Evolutionary conservation across 2,329 filamentous ascomycete species (phyloP), one percentile per base, ranked within the genome.

Genomic region (Pseudogymnoascus sp.): DNA sequence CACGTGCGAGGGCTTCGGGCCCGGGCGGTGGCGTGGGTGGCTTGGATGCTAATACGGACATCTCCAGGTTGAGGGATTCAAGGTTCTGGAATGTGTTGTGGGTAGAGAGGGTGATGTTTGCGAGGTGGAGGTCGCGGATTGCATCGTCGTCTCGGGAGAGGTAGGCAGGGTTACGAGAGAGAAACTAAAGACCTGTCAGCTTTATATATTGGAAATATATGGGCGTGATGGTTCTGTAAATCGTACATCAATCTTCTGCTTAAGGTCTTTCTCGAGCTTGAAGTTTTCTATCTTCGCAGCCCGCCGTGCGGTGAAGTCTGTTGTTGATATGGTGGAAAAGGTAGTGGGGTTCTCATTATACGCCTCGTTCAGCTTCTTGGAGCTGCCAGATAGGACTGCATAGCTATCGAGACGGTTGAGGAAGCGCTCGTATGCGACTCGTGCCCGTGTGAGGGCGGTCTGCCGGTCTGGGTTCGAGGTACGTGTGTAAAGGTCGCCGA

Each of bases 281-380:
- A 92, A 97, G 65, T 89, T 86, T 50, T 86, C 83, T 69, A 99
- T 96, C 77, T 97, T 99, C 57, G 87, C 85, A 64, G 93, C 87
- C 68, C 95, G 83, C 66, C 88, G 83, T 31, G 86, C 83, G 19
- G 87, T 83, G 3, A 90, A 84, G 75, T 90, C 74, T 23, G 79
- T 81, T 8, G 82, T 82, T 17, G 86, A 83, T 17, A 89, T 85
- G 2, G 90, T 87, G 59, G 87, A 87, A 75, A 97, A 97, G 1
- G 78, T 78, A n/a, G 80, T 78, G 2, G 87, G 88, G 23, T 87
- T 83, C 63, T 95, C 89, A 62, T 82, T 81, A 76, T 95, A 96
- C 63, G 81, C 77, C 71, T 89, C 87, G 67, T 91, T 86, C 23
- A 93, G 79, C 71, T 85, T 87, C 64, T 82, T 83, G 72, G 96